phyloP scores from a whole-genome alignment of 2,329 filamentous ascomycete species.

The Apiospora koreana region DNA sequence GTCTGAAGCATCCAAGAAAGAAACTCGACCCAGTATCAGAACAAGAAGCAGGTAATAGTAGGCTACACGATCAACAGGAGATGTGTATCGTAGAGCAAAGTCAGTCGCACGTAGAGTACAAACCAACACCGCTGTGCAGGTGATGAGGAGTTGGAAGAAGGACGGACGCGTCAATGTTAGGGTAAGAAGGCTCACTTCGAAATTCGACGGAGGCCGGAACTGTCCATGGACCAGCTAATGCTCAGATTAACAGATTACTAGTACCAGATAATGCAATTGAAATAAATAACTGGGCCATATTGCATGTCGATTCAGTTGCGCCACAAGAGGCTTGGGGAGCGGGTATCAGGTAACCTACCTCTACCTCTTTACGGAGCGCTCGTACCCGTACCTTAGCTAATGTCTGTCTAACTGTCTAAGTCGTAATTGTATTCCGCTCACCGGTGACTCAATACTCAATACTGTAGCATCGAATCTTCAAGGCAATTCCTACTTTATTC shows the following conservation, averaged over 20 bases:
- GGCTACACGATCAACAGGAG: neutral
- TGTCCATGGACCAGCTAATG: neutral
- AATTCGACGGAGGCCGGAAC: slow-evolving; percentile 1
- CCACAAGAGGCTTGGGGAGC: neutral
- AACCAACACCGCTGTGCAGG: neutral
- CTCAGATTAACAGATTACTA: neutral
- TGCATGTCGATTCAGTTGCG: neutral
- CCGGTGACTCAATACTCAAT: neutral
- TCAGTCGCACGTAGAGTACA: slow-evolving; percentile 4
- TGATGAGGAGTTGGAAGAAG: neutral
- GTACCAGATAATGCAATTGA: neutral
- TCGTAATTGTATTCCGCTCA: neutral
- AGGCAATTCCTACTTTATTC: neutral
- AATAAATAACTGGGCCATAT: neutral
- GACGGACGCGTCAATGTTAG: neutral
- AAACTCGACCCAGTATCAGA: neutral
- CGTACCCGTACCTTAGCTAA: too few relatives aligned
- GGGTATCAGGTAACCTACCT: too few relatives aligned
- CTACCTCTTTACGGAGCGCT: too few relatives aligned
- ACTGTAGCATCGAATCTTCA: neutral
- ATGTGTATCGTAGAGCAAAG: neutral
- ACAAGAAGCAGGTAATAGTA: neutral
- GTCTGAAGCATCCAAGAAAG: neutral
- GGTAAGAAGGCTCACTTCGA: neutral
- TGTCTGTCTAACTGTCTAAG: neutral